Evolutionary conservation across 1,139 yeast species (phyloP).

Genomic region (Lodderomyces orthopsilosis): DNA sequence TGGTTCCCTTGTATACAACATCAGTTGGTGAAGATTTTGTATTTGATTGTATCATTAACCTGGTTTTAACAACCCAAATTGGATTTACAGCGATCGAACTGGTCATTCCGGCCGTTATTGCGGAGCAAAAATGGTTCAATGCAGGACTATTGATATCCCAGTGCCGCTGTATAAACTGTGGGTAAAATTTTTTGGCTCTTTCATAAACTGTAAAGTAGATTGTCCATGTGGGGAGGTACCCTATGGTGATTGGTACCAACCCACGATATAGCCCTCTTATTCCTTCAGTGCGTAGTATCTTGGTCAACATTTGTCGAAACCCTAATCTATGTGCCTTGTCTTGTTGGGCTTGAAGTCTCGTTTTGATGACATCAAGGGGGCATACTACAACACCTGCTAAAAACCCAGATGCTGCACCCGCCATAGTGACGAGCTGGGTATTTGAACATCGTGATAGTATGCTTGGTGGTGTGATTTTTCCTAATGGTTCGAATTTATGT

Average conservation of each 20-base stretch:
- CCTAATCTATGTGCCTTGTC: conserved; percentile 35
- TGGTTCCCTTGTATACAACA: conserved; percentile 60
- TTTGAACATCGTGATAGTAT: conserved; percentile 25
- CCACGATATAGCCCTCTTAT: conserved; percentile 84
- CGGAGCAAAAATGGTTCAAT: conserved; percentile 68
- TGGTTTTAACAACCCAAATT: conserved; percentile 94
- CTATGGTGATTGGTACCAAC: conserved; percentile 82
- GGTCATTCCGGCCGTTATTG: conserved; percentile 85
- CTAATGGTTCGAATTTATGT: conserved; percentile 22
- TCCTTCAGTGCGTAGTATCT: conserved; percentile 76
- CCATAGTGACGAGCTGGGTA: conserved; percentile 38
- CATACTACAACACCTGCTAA: conserved; percentile 48
- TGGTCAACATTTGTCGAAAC: conserved; percentile 55
- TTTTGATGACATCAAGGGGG: conserved; percentile 47
- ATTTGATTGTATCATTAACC: conserved; percentile 80
- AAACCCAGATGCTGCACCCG: conserved; percentile 48
- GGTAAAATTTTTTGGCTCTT: conserved; percentile 54
- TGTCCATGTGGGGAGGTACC: conserved; percentile 97
- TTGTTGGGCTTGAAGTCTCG: conserved; percentile 47
- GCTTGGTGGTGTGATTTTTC: conserved; percentile 23
- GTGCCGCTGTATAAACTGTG: conserved; percentile 21
- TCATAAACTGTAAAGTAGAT: conserved; percentile 91
- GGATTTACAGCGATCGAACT: conserved; percentile 92
- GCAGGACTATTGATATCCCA: conserved; percentile 44
- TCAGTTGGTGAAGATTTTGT: conserved; percentile 6